Conservation (phyloP, 2,329 filamentous ascomycete species). For the Xylariales sp. region DNA sequence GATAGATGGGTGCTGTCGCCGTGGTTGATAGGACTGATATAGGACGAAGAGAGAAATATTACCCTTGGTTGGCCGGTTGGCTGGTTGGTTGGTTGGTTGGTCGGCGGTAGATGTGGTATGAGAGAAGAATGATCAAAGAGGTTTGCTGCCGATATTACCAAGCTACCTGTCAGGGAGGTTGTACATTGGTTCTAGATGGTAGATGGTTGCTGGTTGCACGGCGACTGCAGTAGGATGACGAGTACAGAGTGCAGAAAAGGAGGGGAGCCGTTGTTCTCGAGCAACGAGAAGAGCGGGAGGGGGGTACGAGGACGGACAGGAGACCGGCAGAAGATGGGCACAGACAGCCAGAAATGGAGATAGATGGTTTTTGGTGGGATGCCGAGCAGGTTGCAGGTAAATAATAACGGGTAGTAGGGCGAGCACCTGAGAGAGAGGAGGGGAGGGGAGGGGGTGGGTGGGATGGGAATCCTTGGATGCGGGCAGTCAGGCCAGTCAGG, state of each 20-base stretch:
- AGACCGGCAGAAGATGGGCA: constrained; percentile 5
- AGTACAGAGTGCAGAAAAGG: constrained; percentile 30
- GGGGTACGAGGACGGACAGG: neutral
- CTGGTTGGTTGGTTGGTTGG: constrained; percentile 8
- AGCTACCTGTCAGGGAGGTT: constrained; percentile 13
- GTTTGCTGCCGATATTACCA: constrained; percentile 18
- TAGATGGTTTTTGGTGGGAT: neutral
- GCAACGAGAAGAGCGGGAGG: constrained; percentile 32
- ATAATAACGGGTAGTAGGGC: neutral
- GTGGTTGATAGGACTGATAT: constrained; percentile 26
- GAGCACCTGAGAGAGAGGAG: constrained; percentile 9
- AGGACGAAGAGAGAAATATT: constrained; percentile 18
- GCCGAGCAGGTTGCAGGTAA: neutral
- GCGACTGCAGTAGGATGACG: constrained; percentile 38
- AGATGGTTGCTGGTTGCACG: constrained; percentile 14
- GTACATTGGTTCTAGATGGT: constrained; percentile 17
- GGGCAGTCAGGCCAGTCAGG: too few relatives aligned
- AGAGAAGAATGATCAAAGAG: constrained; percentile 21
- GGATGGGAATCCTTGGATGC: too few relatives aligned
- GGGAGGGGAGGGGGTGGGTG: too few relatives aligned
- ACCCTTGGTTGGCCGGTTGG: constrained; percentile 25
- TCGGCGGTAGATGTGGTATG: constrained; percentile 11
- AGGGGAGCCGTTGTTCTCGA: constrained; percentile 37
- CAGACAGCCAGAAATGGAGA: constrained; percentile 14
- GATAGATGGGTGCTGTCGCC: constrained; percentile 30